Conservation (phyloP, 2,329 filamentous ascomycete genomes). For the Paecilomyces niveus region DNA sequence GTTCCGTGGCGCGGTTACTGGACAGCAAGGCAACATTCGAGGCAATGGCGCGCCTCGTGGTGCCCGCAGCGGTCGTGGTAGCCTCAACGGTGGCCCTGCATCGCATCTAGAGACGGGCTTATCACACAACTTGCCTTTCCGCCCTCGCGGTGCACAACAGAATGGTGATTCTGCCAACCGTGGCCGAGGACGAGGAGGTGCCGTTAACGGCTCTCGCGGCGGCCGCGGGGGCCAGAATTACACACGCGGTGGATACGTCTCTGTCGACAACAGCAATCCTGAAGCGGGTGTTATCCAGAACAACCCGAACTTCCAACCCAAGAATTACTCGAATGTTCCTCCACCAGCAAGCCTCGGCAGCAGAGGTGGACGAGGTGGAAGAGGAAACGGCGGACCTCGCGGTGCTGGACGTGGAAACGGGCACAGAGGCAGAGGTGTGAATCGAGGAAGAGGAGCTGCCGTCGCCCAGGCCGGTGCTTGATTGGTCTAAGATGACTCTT, state of each 20-base stretch:
- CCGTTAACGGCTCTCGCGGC: constrained; percentile 6
- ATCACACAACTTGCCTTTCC: constrained; percentile 23
- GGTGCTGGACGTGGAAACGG: constrained; percentile 24
- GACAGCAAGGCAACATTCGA: constrained; percentile 33
- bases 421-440: constrained; percentile 17
- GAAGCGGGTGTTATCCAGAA: constrained; percentile 47
- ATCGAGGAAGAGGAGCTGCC: constrained; percentile 21
- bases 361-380: constrained; percentile 25
- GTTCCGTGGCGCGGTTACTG: constrained; percentile 51
- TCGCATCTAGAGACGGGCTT: neutral
- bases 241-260: constrained; percentile 29
- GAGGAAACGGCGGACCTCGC: constrained; percentile 22
- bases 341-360: constrained; percentile 36
- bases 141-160: constrained; percentile 16
- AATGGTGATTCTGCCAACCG: constrained; percentile 24
- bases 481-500: neutral
- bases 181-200: constrained; percentile 20
- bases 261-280: constrained; percentile 44
- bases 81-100: constrained; percentile 12
- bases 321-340: constrained; percentile 46
- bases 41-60: constrained; percentile 31
- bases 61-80: constrained; percentile 29
- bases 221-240: constrained; percentile 23
- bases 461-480: neutral
- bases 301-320: constrained; percentile 51